Evolutionary conservation across 2,329 filamentous ascomycete species (phyloP).

Genomic region (Calonectria crousiana): DNA sequence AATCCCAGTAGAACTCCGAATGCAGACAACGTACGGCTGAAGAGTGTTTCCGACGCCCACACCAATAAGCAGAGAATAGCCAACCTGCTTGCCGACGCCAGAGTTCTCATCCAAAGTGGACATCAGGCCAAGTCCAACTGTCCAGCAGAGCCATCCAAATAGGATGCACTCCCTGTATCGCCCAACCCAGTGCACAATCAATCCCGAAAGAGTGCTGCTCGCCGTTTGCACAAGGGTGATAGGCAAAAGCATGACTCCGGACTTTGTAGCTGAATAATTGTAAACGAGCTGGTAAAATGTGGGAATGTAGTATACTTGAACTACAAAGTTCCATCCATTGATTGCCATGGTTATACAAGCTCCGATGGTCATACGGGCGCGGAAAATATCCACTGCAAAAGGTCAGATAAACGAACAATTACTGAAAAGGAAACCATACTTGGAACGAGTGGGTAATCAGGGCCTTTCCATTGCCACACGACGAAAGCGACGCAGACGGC

Average conservation of each 20-base stretch:
- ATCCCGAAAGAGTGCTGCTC: background rate
- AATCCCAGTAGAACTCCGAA: too few relatives aligned
- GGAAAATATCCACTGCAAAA: background rate
- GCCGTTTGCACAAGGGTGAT: background rate
- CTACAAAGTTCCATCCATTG: slow-evolving; percentile 2
- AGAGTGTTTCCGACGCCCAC: background rate
- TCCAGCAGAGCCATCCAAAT: slow-evolving; percentile 1
- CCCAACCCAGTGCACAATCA: background rate
- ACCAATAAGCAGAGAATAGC: background rate
- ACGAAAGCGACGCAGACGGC: background rate
- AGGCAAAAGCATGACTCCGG: background rate
- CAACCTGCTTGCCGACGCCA: background rate
- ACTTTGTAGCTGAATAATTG: background rate
- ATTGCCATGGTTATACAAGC: background rate
- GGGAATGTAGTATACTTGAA: background rate
- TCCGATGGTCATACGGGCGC: background rate
- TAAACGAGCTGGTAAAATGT: background rate
- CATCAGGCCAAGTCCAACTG: background rate
- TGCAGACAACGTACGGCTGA: background rate
- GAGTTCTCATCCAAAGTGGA: background rate
- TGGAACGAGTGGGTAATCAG: background rate
- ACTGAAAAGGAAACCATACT: background rate
- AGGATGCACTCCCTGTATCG: background rate
- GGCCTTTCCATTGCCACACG: background rate
- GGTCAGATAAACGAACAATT: background rate